Percentiles rank a stretch among this genome's conserved stretches.
Conservation (phyloP, 192 early-diverging fungal species). For the Podila epigama region DNA sequence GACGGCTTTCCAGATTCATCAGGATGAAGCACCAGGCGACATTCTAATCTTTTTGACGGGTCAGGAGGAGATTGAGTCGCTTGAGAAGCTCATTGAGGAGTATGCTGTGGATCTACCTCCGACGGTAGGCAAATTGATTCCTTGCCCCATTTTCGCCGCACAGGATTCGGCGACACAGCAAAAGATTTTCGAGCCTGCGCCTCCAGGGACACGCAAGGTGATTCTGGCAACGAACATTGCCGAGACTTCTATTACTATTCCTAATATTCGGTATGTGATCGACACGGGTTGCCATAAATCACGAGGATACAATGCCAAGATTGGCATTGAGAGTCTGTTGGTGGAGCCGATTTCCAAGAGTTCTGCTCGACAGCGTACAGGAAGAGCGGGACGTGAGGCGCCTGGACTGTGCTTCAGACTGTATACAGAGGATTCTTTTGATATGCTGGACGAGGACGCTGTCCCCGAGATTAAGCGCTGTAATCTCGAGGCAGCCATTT, state of each 20-base stretch:
- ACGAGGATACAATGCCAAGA: conserved; percentile 86
- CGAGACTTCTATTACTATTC: conserved; percentile 97
- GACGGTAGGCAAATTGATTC: conserved; percentile 61
- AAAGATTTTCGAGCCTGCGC: conserved; percentile 88
- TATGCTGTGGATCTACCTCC: conserved; percentile 69
- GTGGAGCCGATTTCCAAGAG: conserved; percentile 92
- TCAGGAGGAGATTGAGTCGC: conserved; percentile 94
- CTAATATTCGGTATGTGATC: conserved; percentile 92
- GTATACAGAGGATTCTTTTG: conserved; percentile 87
- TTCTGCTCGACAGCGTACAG: conserved; percentile 88
- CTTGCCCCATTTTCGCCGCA: conserved; percentile 93
- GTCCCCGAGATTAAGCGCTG: conserved; percentile 95
- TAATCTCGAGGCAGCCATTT: conserved; percentile 84
- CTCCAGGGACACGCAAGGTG: conserved; percentile 86
- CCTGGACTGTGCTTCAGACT: conserved; percentile 91
- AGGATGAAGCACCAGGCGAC: conserved; percentile 85
- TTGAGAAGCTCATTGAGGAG: conserved; percentile 84
- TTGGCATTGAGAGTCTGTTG: conserved; percentile 89
- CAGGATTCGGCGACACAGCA: conserved; percentile 90
- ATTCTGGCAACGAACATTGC: conserved; percentile 98
- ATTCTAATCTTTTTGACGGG: conserved; percentile 94
- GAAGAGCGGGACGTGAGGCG: conserved; percentile 97
- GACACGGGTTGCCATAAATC: conserved; percentile 95
- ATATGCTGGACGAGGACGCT: conserved; percentile 76
- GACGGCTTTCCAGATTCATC: conserved; percentile 89